phyloP scores from a whole-genome alignment of 805 yeast genomes.

The Saccharomyces jurei region DNA sequence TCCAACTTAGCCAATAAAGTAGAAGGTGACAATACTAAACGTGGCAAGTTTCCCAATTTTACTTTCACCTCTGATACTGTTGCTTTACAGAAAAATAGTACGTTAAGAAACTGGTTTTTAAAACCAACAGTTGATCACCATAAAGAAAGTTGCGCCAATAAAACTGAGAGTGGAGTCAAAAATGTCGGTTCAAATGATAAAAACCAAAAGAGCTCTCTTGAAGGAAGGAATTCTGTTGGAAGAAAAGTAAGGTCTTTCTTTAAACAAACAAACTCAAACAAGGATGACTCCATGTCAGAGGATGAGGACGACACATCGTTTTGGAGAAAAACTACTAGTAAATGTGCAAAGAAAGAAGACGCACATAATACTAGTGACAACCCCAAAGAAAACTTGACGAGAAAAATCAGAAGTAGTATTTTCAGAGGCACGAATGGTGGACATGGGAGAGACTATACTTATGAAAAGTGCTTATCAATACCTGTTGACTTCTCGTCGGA shows the following conservation, averaged over 20 bases:
- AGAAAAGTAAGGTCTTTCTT: not conserved
- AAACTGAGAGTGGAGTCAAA: not conserved
- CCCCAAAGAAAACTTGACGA: not conserved
- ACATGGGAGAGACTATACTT: not conserved
- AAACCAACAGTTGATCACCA: not conserved
- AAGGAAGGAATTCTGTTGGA: not conserved
- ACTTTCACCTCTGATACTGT: not conserved
- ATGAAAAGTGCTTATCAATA: not conserved
- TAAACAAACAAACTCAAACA: not conserved
- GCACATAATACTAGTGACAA: not conserved
- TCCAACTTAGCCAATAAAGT: not conserved
- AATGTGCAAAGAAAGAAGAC: not conserved
- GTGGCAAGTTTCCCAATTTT: not conserved
- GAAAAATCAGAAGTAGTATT: not conserved
- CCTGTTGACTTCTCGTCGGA: not conserved
- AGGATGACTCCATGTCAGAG: not conserved
- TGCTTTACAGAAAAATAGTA: not conserved
- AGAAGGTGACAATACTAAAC: not conserved
- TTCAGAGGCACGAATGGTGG: not conserved
- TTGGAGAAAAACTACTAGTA: not conserved
- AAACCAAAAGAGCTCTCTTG: not conserved
- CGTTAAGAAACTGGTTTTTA: not conserved
- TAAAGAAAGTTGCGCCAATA: not conserved
- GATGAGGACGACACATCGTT: not conserved
- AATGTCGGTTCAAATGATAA: slow-evolving; percentile 1